Conservation (phyloP, 2,329 filamentous ascomycete species). For the Aspergillus proliferans region DNA sequence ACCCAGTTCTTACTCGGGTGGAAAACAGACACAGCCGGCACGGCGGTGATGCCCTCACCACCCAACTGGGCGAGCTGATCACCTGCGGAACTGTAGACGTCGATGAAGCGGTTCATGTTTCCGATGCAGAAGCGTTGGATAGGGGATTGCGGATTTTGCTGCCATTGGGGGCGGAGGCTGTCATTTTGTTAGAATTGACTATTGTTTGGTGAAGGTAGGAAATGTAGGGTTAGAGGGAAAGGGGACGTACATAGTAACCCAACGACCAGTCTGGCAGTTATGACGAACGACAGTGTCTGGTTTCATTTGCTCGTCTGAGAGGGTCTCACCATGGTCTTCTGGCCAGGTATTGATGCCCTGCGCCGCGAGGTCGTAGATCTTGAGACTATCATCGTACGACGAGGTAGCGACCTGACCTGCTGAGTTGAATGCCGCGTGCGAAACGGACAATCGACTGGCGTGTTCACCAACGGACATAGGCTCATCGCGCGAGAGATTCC, state of each 20-base stretch:
- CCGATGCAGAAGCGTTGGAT: constrained; percentile 86
- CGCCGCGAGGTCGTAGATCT: constrained; percentile 72
- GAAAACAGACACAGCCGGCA: constrained; percentile 86
- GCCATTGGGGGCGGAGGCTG: constrained; percentile 81
- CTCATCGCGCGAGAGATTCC: constrained; percentile 60
- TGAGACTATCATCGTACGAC: constrained; percentile 91
- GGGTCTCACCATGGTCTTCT: constrained; percentile 43
- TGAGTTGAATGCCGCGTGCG: constrained; percentile 83
- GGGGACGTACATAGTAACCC: constrained; percentile 71
- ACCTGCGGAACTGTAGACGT: constrained; percentile 75
- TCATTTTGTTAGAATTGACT: neutral
- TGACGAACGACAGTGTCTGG: constrained; percentile 67
- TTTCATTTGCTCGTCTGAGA: constrained; percentile 59
- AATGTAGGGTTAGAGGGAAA: neutral
- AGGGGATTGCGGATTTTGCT: constrained; percentile 67
- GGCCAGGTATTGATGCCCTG: constrained; percentile 55
- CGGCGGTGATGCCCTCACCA: constrained; percentile 85
- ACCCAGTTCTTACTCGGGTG: constrained; percentile 88
- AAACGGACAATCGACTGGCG: constrained; percentile 74
- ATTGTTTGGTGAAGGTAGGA: neutral
- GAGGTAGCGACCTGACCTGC: constrained; percentile 83
- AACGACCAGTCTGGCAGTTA: constrained; percentile 93
- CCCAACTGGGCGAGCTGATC: constrained; percentile 84
- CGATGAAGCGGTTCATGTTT: constrained; percentile 97
- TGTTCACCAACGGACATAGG: constrained; percentile 76